Conservation (phyloP, 2,329 filamentous ascomycete species). For the Laburnicola sp. region DNA sequence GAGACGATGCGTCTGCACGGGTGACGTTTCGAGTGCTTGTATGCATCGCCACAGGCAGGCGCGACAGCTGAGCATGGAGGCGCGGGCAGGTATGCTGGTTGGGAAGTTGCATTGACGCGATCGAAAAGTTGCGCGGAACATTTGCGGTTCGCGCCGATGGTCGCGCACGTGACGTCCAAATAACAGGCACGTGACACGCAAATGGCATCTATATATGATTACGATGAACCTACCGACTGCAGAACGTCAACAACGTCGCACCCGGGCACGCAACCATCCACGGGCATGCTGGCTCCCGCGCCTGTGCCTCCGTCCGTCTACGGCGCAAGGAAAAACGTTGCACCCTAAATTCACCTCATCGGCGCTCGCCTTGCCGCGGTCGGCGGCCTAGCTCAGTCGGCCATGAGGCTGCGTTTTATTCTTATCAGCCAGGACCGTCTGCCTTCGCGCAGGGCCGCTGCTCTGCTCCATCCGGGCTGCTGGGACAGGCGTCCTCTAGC, state of each 20-base stretch:
- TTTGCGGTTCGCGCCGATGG: not conserved
- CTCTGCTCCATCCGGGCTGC: constrained; percentile 16
- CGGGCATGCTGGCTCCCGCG: not conserved
- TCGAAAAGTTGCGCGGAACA: constrained; percentile 10
- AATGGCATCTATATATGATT: no score
- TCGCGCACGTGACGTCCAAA: not conserved
- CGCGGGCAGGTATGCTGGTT: constrained; percentile 13
- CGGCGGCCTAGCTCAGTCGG: not conserved
- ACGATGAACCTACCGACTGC: no score
- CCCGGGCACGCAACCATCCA: not conserved
- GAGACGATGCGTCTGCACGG: constrained; percentile 23
- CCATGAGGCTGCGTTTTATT: constrained; percentile 20
- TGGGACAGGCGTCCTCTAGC: constrained; percentile 14
- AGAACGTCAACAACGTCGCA: not conserved
- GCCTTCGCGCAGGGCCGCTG: constrained; percentile 10
- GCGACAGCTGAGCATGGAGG: constrained; percentile 51
- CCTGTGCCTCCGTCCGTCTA: constrained; percentile 6
- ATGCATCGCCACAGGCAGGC: constrained; percentile 50
- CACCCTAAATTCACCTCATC: constrained; percentile 32
- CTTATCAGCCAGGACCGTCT: constrained; percentile 13
- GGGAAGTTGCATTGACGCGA: constrained; percentile 8
- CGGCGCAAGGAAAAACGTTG: constrained; percentile 23
- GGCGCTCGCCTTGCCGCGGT: not conserved
- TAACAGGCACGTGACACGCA: no score
- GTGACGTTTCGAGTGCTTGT: constrained; percentile 44